phyloP scores from a whole-genome alignment of 1,284 basidiomycete genomes.

The Tilletia walkeri region DNA sequence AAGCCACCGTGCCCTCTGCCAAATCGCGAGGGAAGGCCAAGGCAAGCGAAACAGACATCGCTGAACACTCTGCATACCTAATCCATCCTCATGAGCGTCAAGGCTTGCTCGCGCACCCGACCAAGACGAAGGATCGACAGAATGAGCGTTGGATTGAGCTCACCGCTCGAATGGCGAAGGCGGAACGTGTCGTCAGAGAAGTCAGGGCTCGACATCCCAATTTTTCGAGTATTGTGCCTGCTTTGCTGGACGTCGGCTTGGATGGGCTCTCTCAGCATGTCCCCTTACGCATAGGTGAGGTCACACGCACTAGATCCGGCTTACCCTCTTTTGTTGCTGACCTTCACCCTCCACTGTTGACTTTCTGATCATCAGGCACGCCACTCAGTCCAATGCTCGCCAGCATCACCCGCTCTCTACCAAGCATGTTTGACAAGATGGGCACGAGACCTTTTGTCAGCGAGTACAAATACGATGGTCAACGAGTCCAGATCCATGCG shows the following conservation, averaged over 20 bases:
- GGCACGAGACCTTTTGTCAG: slow-evolving; percentile 48
- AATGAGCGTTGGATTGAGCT: slow-evolving; percentile 41
- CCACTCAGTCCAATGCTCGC: slow-evolving; percentile 61
- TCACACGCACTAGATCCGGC: background rate
- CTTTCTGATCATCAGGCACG: slow-evolving; percentile 42
- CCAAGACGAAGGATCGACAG: slow-evolving; percentile 53
- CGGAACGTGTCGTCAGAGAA: slow-evolving; percentile 59
- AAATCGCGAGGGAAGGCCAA: slow-evolving; percentile 20
- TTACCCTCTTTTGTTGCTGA: too few relatives aligned
- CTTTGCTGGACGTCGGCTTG: slow-evolving; percentile 58
- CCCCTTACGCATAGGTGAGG: slow-evolving; percentile 67
- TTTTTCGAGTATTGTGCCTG: slow-evolving; percentile 73
- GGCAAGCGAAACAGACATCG: background rate
- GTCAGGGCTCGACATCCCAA: slow-evolving; percentile 81
- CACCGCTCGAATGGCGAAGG: slow-evolving; percentile 44
- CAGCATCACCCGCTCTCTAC: slow-evolving; percentile 70
- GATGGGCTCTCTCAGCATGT: slow-evolving; percentile 59
- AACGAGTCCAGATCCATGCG: slow-evolving; percentile 80
- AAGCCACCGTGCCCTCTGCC: slow-evolving; percentile 4
- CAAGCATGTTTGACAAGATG: slow-evolving; percentile 75
- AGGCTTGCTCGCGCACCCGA: slow-evolving; percentile 45
- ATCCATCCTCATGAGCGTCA: slow-evolving; percentile 30
- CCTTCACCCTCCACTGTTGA: background rate
- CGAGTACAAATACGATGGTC: slow-evolving; percentile 82
- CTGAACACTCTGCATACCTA: background rate